A percentile compares a stretch with the other conserved stretches of the same genome.
Evolutionary conservation across 495 filamentous ascomycete genomes (phyloP).

Genomic region (Tuber brumale): DNA sequence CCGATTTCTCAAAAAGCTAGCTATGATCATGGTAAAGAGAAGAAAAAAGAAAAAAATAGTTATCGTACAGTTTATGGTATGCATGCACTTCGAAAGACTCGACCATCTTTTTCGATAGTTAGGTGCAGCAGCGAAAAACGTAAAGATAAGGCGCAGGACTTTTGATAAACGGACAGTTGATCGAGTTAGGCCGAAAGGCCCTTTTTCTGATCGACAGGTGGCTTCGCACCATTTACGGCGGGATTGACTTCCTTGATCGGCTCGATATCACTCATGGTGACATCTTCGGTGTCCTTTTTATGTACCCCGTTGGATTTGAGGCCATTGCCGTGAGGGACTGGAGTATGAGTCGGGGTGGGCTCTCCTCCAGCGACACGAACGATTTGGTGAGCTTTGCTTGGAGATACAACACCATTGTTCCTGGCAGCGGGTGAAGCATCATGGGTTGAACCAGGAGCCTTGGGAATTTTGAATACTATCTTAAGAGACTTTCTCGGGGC

Average conservation of each 20-base stretch:
- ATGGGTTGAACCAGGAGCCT: neutral
- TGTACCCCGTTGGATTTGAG: neutral
- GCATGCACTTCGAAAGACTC: neutral
- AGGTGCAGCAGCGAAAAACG: neutral
- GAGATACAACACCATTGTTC: neutral
- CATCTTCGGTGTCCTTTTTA: neutral
- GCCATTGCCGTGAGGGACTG: neutral
- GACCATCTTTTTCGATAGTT: neutral
- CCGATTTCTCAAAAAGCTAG: neutral
- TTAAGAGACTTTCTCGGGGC: conserved; percentile 34
- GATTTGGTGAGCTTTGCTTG: conserved; percentile 1
- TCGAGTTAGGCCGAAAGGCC: neutral
- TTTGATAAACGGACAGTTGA: neutral
- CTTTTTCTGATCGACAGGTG: neutral
- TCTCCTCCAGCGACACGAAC: neutral
- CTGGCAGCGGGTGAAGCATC: neutral
- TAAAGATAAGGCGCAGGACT: neutral
- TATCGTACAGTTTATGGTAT: conserved; percentile 30
- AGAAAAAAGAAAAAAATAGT: conserved; percentile 13
- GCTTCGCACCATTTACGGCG: neutral
- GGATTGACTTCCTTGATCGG: neutral
- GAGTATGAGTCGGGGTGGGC: neutral
- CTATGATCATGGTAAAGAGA: conserved; percentile 1
- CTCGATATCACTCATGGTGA: conserved; percentile 1
- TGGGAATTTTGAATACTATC: conserved; percentile 39